Evolutionary conservation across 768 basidiomycete species (phyloP), one percentile per base, ranked within the genome.

Genomic region (Boletus edulis): DNA sequence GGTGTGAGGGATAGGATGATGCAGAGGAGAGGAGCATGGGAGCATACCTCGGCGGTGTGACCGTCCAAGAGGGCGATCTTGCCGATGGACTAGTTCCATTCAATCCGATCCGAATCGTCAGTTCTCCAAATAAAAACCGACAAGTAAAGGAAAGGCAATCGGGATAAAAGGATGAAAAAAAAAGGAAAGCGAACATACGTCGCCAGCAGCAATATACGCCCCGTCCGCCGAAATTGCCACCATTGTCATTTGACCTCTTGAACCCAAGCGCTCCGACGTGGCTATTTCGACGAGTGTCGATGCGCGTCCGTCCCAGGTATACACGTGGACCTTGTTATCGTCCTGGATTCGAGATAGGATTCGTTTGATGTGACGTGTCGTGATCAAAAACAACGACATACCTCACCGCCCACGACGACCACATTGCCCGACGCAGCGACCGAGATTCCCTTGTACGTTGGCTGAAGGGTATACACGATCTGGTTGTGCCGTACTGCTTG

Each of bases 221-320:
- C 89, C 90, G 67, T 96, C 85, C 0, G 85, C 82, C 0, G 91
- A 90, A 72, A 97, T 89, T 0, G 89, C 82, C 7, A 98, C 69
- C 1, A 84, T 84, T 40, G 85, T 86, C 18, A 98, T 75, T 8
- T 81, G 73, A 14, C 85, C 89, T 41, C 66, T 54, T 1, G 57
- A 11, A 59, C 81, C 81, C 68, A 89, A 88, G 32, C 83, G 84
- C 58, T 87, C 84, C 10, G 90, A 74, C 3, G 81, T 74, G 0
- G 71, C 80, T 29, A 66, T 69, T 66, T 87, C 85, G 45, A 75
- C 81, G 52, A 92, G 65, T 14, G 54, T 48, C 20, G 58, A 64
- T 2, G 76, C 61, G 56, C 81, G 83, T 1, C 85, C 87, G 55
- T 87, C 81, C 86, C 90, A 91, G 24, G 80, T 72, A 60, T 86